Percentiles rank a stretch among this genome's conserved stretches.
Evolutionary conservation across 805 yeast genomes (phyloP).

Genomic region (Zygoascus bituminiphila): DNA sequence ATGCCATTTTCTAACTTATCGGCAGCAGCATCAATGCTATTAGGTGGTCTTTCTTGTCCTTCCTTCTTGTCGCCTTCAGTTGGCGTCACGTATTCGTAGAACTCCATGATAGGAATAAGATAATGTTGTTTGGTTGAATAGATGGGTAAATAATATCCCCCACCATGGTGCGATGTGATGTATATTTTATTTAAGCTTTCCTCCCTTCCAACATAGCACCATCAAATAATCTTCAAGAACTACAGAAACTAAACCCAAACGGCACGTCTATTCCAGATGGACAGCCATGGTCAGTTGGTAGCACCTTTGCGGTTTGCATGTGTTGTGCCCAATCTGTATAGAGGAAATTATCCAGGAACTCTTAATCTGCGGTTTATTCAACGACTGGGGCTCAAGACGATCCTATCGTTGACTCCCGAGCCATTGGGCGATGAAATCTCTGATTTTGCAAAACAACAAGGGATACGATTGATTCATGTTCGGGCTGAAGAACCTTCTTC

Average conservation of each 20-base stretch:
- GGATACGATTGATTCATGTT: conserved; percentile 61
- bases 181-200: too few species aligned
- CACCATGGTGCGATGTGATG: too few species aligned
- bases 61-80: conserved; percentile 1
- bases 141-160: too few species aligned
- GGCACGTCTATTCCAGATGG: background rate
- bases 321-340: conserved; percentile 58
- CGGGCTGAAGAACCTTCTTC: conserved; percentile 50
- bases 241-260: too few species aligned
- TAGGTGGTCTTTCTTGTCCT: conserved; percentile 3
- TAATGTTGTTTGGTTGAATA: background rate
- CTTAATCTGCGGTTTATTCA: conserved; percentile 61
- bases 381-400: conserved; percentile 57
- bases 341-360: conserved; percentile 85
- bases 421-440: conserved; percentile 47
- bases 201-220: too few species aligned
- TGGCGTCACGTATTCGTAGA: conserved; percentile 8
- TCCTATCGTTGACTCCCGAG: conserved; percentile 72
- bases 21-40: conserved; percentile 22
- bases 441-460: conserved; percentile 44
- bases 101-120: background rate
- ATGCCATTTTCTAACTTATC: conserved; percentile 21
- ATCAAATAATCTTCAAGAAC: too few species aligned
- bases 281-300: conserved; percentile 14
- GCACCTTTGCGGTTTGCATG: conserved; percentile 73